Conservation (phyloP, 768 basidiomycete genomes). For the Calocybe indica region DNA sequence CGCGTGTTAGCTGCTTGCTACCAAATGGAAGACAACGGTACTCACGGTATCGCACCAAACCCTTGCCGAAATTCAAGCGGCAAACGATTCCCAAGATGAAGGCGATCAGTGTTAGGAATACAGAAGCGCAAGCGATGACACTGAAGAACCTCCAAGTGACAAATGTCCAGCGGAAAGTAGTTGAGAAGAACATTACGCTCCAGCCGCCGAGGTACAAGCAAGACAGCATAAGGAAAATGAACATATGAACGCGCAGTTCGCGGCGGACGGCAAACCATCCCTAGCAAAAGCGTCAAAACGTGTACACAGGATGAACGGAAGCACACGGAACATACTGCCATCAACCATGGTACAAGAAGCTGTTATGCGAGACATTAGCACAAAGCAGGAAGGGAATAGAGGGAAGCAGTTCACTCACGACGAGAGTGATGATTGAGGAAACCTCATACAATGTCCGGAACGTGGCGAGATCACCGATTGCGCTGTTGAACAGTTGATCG, state of each 20-base stretch:
- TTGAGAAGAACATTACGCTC: slow-evolving; percentile 67
- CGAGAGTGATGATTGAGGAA: slow-evolving; percentile 47
- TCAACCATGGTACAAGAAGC: slow-evolving; percentile 69
- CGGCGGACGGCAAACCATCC: slow-evolving; percentile 75
- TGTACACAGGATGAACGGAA: neutral
- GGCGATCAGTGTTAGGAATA: slow-evolving; percentile 46
- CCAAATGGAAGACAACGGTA: slow-evolving; percentile 6
- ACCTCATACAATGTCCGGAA: slow-evolving; percentile 47
- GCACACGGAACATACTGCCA: slow-evolving; percentile 33
- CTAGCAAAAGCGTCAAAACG: slow-evolving; percentile 19
- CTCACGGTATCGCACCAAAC: slow-evolving; percentile 62
- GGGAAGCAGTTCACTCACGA: slow-evolving; percentile 37
- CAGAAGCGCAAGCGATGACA: slow-evolving; percentile 52
- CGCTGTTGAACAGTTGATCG: slow-evolving; percentile 66
- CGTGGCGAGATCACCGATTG: slow-evolving; percentile 47
- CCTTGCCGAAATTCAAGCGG: slow-evolving; percentile 73
- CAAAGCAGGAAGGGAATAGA: neutral
- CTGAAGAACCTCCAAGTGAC: slow-evolving; percentile 71
- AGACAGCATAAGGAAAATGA: slow-evolving; percentile 57
- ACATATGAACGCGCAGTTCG: slow-evolving; percentile 54
- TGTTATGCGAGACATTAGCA: slow-evolving; percentile 18
- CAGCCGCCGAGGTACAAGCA: slow-evolving; percentile 61
- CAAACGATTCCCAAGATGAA: slow-evolving; percentile 63
- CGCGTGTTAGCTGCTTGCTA: slow-evolving; percentile 4
- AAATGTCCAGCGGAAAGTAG: slow-evolving; percentile 74